Conservation (phyloP, 495 filamentous ascomycete genomes). For the Staphylotrichum tortipilum region DNA sequence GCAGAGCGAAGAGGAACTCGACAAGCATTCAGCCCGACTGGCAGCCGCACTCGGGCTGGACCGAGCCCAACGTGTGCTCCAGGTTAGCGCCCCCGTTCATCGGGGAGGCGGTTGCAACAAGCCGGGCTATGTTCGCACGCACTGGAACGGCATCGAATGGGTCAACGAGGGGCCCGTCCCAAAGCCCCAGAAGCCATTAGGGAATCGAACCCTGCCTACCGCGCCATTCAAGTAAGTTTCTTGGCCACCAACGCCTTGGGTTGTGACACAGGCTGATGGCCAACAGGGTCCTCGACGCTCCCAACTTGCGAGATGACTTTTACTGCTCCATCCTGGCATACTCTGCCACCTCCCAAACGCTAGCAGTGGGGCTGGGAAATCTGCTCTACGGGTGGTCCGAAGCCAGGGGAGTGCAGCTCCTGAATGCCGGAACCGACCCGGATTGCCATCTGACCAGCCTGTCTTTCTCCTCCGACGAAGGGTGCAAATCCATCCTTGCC, state of each 20-base stretch:
- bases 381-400: slow-evolving; percentile 89
- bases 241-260: not conserved
- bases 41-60: slow-evolving; percentile 82
- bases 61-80: slow-evolving; percentile 51
- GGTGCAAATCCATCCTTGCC: slow-evolving; percentile 72
- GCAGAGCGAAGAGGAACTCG: slow-evolving; percentile 48
- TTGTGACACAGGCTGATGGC: slow-evolving; percentile 9
- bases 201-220: slow-evolving; percentile 45
- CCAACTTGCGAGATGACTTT: slow-evolving; percentile 82
- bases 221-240: slow-evolving; percentile 66
- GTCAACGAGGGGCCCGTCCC: slow-evolving; percentile 37
- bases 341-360: slow-evolving; percentile 57
- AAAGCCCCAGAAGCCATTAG: slow-evolving; percentile 14
- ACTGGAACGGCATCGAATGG: slow-evolving; percentile 57
- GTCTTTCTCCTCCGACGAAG: slow-evolving; percentile 76
- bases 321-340: slow-evolving; percentile 92
- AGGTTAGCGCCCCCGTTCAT: slow-evolving; percentile 18
- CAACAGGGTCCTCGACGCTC: slow-evolving; percentile 72
- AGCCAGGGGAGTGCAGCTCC: slow-evolving; percentile 39
- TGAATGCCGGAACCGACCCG: slow-evolving; percentile 31
- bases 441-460: slow-evolving; percentile 63
- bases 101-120: slow-evolving; percentile 16
- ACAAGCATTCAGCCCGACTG: slow-evolving; percentile 65
- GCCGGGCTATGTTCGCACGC: slow-evolving; percentile 12
- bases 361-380: slow-evolving; percentile 76